These are phyloP conservation scores for Nicotiana noctiflora DNA, from an alignment of 257 asterid genomes.

Conservation along the genomic window DNA sequence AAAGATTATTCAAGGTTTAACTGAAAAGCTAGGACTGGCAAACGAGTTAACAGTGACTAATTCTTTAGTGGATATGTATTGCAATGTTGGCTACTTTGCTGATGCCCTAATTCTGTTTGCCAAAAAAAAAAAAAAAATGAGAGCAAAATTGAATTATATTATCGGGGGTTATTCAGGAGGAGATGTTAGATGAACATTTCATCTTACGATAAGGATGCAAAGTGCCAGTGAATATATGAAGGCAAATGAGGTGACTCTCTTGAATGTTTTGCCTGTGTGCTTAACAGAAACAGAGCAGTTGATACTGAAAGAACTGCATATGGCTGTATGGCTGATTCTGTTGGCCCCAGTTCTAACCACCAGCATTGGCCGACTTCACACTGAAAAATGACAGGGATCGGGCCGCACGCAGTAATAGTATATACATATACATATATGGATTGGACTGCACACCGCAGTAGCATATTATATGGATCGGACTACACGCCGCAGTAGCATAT, in stretches of 20 bases:
- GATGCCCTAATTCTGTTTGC: constrained; percentile 15
- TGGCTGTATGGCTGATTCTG: too few species aligned
- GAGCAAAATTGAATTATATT: constrained; percentile 20
- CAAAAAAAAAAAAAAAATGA: too few species aligned
- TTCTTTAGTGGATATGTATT: constrained; percentile 19
- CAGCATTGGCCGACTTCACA: too few species aligned
- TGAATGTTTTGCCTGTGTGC: constrained; percentile 23
- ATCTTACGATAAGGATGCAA: constrained; percentile 21
- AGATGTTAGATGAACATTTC: constrained; percentile 16
- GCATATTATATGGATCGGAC: too few species aligned
- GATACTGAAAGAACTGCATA: constrained; percentile 26
- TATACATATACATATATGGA: too few species aligned
- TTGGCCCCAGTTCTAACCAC: too few species aligned
- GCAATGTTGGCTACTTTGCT: constrained; percentile 14
- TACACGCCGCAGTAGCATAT: too few species aligned
- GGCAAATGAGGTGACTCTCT: constrained; percentile 23
- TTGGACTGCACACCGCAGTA: too few species aligned
- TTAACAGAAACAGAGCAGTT: constrained; percentile 12
- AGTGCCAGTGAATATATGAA: not conserved
- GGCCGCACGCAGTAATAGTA: too few species aligned
- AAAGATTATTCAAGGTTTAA: constrained; percentile 22
- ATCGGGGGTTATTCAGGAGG: constrained; percentile 26
- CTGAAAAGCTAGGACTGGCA: constrained; percentile 19
- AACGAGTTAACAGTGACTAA: not conserved
- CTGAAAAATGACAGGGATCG: too few species aligned